Percentiles rank a stretch among this genome's conserved stretches.
Conservation (phyloP, 768 basidiomycete genomes). For the Hygrophorus pudorinus region DNA sequence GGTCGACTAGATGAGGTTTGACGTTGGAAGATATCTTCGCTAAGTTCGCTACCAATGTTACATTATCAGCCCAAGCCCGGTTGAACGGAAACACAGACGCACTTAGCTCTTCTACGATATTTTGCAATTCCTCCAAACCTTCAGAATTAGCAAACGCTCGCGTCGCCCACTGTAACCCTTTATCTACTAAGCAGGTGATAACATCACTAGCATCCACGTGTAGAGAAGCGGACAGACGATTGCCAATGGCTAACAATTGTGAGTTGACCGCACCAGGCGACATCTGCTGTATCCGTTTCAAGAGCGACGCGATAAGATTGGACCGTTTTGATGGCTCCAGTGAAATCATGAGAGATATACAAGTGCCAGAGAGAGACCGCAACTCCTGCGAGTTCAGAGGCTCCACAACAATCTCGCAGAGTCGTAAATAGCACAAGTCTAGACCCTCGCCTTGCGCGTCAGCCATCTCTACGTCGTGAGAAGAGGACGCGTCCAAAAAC, state of each 20-base stretch:
- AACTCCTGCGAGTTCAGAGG: conserved; percentile 8
- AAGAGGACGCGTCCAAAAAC: conserved; percentile 32
- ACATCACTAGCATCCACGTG: conserved; percentile 15
- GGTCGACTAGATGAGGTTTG: conserved; percentile 59
- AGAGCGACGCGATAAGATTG: conserved; percentile 15
- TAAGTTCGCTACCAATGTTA: conserved; percentile 19
- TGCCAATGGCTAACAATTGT: conserved; percentile 24
- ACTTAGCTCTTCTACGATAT: conserved; percentile 29
- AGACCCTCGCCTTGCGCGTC: conserved; percentile 18
- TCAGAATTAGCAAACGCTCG: conserved; percentile 29
- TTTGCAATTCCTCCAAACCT: conserved; percentile 12
- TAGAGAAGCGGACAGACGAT: conserved; percentile 12
- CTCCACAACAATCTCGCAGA: conserved; percentile 13
- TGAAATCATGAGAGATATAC: conserved; percentile 19
- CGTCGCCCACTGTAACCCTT: conserved; percentile 44
- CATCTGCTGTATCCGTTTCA: conserved; percentile 17
- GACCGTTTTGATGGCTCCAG: conserved; percentile 15
- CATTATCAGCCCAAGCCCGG: conserved; percentile 8
- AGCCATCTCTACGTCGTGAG: conserved; percentile 6
- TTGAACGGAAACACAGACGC: conserved; percentile 12
- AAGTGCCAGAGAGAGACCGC: conserved; percentile 15
- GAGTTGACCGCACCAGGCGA: conserved; percentile 18
- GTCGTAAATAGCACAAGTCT: conserved; percentile 20
- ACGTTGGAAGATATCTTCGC: conserved; percentile 21
- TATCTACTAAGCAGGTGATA: conserved; percentile 28